phyloP scores from a whole-genome alignment of 768 basidiomycete species.

The Rhizopogon salebrosus region DNA sequence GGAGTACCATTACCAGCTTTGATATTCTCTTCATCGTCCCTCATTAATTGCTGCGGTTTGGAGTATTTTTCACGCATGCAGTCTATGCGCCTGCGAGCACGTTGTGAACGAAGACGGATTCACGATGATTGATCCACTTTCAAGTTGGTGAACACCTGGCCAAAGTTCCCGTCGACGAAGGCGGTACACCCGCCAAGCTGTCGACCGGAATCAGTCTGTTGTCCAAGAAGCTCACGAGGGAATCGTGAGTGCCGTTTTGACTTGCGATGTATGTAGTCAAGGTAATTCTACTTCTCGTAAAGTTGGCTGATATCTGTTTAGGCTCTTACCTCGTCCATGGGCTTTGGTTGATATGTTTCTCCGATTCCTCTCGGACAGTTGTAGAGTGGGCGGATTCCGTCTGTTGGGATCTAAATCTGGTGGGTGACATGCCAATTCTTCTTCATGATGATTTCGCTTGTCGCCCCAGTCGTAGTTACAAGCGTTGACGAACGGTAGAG shows the following conservation, averaged over 20 bases:
- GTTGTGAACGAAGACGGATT: slow-evolving; percentile 37
- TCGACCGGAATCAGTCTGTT: slow-evolving; percentile 4
- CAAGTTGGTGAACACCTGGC: slow-evolving; percentile 38
- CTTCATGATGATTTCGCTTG: slow-evolving; percentile 55
- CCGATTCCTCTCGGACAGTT: slow-evolving; percentile 65
- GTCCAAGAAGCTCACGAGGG: slow-evolving; percentile 57
- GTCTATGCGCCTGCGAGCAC: slow-evolving; percentile 64
- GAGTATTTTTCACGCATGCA: slow-evolving; percentile 66
- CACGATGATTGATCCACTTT: slow-evolving; percentile 8
- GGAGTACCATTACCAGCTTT: slow-evolving; percentile 75
- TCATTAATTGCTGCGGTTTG: slow-evolving; percentile 77
- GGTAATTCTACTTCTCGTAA: slow-evolving; percentile 33
- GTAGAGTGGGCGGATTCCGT: slow-evolving; percentile 50
- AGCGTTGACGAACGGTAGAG: slow-evolving; percentile 62
- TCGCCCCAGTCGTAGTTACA: slow-evolving; percentile 70
- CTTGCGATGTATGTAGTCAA: slow-evolving; percentile 74
- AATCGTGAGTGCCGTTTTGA: slow-evolving; percentile 75
- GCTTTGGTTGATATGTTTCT: slow-evolving; percentile 61
- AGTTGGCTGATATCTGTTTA: slow-evolving; percentile 18
- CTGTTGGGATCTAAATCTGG: slow-evolving; percentile 15
- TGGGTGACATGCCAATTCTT: slow-evolving; percentile 21
- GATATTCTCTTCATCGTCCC: slow-evolving; percentile 71
- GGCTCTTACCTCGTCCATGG: slow-evolving; percentile 71
- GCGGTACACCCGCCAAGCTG: too few species aligned
- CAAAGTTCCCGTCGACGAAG: slow-evolving; percentile 68